Evolutionary conservation across 2,329 filamentous ascomycete species (phyloP), one percentile per base, ranked within the genome.

Genomic region (Xylaria sp.): DNA sequence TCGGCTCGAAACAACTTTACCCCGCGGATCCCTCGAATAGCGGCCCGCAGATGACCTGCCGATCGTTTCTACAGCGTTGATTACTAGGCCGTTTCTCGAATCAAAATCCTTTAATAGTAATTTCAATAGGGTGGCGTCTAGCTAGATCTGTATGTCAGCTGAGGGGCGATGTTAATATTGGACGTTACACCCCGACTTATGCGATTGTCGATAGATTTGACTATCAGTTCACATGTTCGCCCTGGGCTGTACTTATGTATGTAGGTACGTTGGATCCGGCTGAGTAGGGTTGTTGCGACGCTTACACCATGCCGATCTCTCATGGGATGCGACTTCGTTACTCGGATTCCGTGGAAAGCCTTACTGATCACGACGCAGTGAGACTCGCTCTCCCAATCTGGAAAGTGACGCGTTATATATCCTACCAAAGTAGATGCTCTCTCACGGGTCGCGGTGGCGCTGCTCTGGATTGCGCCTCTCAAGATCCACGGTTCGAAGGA

Each of bases 101-200:
- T 55, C 18, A 53, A 55, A 57, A 43, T 55, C 48, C 1, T 55
- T 55, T 55, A 13, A 28, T 45, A 23, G 18, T 12, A 25, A 28
- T 53, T 18, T 58, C 23, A 63, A 60, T 59, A 63, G 25, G 50
- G 55, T 23, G 46, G 62, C n/a, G 25, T 6, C 18, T 23, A 59
- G 25, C 10, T 53, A 53, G 23, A 15, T 30, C 62, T 52, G 58
- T 64, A 60, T 36, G 64, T 64, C 65, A 69, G 67, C 65, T 65
- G 60, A 67, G 60, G 57, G 67, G 66, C 57, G 57, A 56, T 34
- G 45, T 48, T 50, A 20, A 64, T 50, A 9, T 18, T 56, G 23
- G 13, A 34, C 18, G 53, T 41, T 55, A 56, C 34, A 41, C 13
- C 53, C 32, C 7, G 52, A 39, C 23, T 12, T 56, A 41, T 20